Evolutionary conservation across 2,329 filamentous ascomycete species (phyloP).

Genomic region (Exophiala xenobiotica): DNA sequence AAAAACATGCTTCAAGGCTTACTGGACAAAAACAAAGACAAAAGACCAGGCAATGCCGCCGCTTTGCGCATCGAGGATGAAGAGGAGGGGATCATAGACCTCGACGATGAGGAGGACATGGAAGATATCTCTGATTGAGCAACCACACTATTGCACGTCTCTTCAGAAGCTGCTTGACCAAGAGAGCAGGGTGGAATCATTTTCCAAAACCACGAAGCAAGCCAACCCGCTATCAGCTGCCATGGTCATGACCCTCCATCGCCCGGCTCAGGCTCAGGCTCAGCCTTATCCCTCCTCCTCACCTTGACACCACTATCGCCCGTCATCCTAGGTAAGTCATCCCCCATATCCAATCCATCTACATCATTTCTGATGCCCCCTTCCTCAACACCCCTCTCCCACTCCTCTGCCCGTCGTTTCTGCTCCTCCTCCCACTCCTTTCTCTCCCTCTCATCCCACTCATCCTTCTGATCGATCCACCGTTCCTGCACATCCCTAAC

Average conservation of each 20-base stretch:
- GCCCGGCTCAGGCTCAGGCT: neutral
- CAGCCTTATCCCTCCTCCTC: constrained; percentile 16
- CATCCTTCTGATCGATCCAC: constrained; percentile 89
- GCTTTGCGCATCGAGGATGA: constrained; percentile 1
- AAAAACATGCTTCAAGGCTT: neutral
- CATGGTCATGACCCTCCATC: constrained; percentile 11
- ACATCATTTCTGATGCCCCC: constrained; percentile 28
- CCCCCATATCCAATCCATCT: constrained; percentile 33
- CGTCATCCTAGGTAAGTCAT: constrained; percentile 42
- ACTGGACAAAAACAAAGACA: neutral
- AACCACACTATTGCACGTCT: too few species aligned
- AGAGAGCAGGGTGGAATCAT: too few species aligned
- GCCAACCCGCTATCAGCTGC: neutral
- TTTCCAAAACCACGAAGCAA: too few species aligned
- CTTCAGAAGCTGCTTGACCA: too few species aligned
- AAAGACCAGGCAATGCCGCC: neutral
- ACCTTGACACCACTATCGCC: constrained; percentile 69
- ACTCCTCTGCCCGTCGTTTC: constrained; percentile 47
- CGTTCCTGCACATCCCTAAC: constrained; percentile 89
- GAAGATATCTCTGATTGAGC: constrained; percentile 33
- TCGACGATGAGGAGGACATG: constrained; percentile 16
- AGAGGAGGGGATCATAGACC: constrained; percentile 10
- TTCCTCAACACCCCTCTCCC: constrained; percentile 17
- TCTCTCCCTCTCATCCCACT: constrained; percentile 77
- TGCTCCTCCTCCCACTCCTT: constrained; percentile 71